Evolutionary conservation across 1,284 basidiomycete genomes (phyloP).

Genomic region (Cutaneotrichosporon arboriforme): DNA sequence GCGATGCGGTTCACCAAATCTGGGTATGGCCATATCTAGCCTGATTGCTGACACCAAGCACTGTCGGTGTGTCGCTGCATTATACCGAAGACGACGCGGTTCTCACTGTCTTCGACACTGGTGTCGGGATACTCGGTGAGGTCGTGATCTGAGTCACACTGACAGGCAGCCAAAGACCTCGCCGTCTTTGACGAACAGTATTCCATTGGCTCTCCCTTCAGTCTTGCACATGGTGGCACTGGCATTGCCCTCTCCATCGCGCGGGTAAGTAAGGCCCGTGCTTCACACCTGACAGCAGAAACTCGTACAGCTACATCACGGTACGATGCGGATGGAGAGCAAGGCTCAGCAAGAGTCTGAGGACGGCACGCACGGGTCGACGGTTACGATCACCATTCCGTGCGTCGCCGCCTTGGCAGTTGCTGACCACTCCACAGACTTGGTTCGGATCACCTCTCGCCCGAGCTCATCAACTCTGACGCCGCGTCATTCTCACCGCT

Average conservation of each 20-base stretch:
- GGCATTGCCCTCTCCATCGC: slow-evolving; percentile 45
- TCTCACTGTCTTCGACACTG: slow-evolving; percentile 45
- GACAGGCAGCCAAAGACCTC: slow-evolving; percentile 29
- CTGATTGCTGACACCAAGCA: background rate
- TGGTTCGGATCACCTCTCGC: slow-evolving; percentile 36
- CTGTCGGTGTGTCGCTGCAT: slow-evolving; percentile 24
- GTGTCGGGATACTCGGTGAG: slow-evolving; percentile 46
- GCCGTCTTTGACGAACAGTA: slow-evolving; percentile 44
- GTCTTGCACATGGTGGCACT: slow-evolving; percentile 45
- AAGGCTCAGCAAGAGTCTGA: slow-evolving; percentile 31
- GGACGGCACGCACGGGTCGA: slow-evolving; percentile 39
- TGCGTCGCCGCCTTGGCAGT: slow-evolving; percentile 6
- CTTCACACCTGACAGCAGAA: slow-evolving; percentile 20
- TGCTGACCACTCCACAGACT: slow-evolving; percentile 17
- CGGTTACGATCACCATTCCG: slow-evolving; percentile 39
- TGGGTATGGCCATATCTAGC: slow-evolving; percentile 18
- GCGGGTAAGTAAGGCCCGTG: slow-evolving; percentile 8
- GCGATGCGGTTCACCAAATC: slow-evolving; percentile 43
- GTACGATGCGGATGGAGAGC: slow-evolving; percentile 46
- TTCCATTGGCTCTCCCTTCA: slow-evolving; percentile 39
- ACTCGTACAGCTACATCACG: slow-evolving; percentile 49
- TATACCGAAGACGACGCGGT: slow-evolving; percentile 29
- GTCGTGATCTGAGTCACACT: background rate
- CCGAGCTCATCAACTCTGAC: slow-evolving; percentile 28
- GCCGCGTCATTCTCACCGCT: background rate